Evolutionary conservation across 495 filamentous ascomycete species (phyloP).

Genomic region (Daldinia concentrica): DNA sequence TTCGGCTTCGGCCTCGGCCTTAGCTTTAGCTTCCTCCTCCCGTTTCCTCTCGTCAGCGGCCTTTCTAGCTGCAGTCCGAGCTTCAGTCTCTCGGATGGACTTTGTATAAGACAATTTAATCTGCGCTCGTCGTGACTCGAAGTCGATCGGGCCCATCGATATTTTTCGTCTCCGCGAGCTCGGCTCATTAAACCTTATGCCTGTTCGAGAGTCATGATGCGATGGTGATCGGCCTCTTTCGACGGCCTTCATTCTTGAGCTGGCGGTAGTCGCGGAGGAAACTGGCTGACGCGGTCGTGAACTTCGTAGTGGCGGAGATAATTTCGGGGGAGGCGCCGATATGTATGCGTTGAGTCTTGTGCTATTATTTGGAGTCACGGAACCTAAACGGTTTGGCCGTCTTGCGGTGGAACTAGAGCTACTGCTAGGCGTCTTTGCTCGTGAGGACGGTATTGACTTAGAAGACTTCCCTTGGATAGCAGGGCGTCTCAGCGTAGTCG

Average conservation of each 20-base stretch:
- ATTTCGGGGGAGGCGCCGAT: constrained; percentile 57
- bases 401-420: constrained; percentile 43
- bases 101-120: constrained; percentile 85
- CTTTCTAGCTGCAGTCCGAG: constrained; percentile 59
- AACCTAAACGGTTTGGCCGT: constrained; percentile 39
- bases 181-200: constrained; percentile 48
- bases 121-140: constrained; percentile 75
- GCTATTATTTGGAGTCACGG: constrained; percentile 45
- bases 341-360: constrained; percentile 65
- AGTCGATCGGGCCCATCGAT: constrained; percentile 75
- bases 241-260: constrained; percentile 67
- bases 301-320: constrained; percentile 78
- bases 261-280: constrained; percentile 72
- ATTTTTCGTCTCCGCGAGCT: constrained; percentile 56
- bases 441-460: constrained; percentile 49
- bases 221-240: constrained; percentile 52
- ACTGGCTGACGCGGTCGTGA: constrained; percentile 84
- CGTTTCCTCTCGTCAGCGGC: constrained; percentile 54
- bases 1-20: constrained; percentile 42
- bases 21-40: constrained; percentile 50
- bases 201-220: constrained; percentile 51
- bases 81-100: constrained; percentile 74
- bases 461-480: constrained; percentile 51
- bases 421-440: constrained; percentile 53
- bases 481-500: constrained; percentile 53